Conservation (phyloP, 768 basidiomycete genomes). For the Suillus occidentalis region DNA sequence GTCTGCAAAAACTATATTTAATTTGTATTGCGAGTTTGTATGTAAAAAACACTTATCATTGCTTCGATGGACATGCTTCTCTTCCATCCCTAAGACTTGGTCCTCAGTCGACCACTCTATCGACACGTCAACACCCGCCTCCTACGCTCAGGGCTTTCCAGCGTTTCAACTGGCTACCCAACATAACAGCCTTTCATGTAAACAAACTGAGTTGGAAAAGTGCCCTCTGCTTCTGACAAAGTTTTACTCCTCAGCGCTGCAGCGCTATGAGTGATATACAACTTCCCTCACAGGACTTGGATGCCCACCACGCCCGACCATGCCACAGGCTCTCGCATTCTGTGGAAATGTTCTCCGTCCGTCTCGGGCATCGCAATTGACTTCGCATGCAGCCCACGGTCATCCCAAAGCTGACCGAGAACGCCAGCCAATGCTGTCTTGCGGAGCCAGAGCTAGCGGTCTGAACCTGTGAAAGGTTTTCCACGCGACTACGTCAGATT, state of each 20-base stretch:
- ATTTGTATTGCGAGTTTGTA: too few species aligned
- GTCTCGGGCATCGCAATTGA: constrained; percentile 12
- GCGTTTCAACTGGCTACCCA: too few species aligned
- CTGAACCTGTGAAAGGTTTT: constrained; percentile 72
- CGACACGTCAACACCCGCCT: constrained; percentile 56
- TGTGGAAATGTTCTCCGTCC: constrained; percentile 3
- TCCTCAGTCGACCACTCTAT: constrained; percentile 50
- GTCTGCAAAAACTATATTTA: too few species aligned
- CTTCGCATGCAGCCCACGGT: constrained; percentile 28
- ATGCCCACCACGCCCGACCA: constrained; percentile 12
- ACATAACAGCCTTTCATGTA: too few species aligned
- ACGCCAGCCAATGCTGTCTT: constrained; percentile 37
- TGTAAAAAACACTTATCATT: not conserved
- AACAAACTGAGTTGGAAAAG: too few species aligned
- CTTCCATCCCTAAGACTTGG: too few species aligned
- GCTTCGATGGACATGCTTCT: too few species aligned
- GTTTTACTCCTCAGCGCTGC: too few species aligned
- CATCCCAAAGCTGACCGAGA: constrained; percentile 3
- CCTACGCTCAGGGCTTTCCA: too few species aligned
- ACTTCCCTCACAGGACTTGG: not conserved
- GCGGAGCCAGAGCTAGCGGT: constrained; percentile 90
- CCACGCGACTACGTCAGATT: constrained; percentile 73
- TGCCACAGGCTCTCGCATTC: constrained; percentile 4
- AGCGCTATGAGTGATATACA: too few species aligned
- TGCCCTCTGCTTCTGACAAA: too few species aligned